Conservation (phyloP, 106 monocot species). For the Cymbidium sinense region DNA sequence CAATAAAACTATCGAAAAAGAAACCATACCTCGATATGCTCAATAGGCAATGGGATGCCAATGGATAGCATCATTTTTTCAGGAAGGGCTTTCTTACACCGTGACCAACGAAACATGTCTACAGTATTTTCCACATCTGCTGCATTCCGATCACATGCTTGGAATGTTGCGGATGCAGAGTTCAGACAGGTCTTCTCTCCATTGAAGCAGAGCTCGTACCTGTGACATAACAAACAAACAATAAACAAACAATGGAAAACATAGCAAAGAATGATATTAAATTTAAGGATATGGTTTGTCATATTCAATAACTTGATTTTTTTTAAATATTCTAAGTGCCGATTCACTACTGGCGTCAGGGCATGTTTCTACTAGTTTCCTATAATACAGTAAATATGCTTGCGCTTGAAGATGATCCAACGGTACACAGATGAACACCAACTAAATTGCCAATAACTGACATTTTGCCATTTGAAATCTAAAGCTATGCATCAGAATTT, state of each 20-base stretch:
- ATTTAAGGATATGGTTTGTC: no score
- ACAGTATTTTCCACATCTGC: slow-evolving; percentile 35
- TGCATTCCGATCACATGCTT: slow-evolving; percentile 28
- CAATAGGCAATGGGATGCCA: slow-evolving; percentile 58
- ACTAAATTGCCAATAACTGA: no score
- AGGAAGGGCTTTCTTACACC: slow-evolving; percentile 68
- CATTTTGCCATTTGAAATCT: no score
- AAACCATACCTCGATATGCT: no score
- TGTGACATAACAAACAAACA: slow-evolving; percentile 10
- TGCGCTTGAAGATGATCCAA: no score
- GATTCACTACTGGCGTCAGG: neutral
- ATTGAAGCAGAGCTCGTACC: slow-evolving; percentile 80
- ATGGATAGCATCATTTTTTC: slow-evolving; percentile 54
- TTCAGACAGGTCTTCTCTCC: slow-evolving; percentile 48
- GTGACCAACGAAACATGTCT: slow-evolving; percentile 82
- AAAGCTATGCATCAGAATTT: no score
- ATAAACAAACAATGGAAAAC: neutral
- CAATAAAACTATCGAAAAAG: no score
- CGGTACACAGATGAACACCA: no score
- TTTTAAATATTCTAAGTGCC: neutral
- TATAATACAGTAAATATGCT: no score
- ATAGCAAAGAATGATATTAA: neutral
- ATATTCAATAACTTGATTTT: no score
- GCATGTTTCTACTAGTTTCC: neutral
- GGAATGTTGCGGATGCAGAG: slow-evolving; percentile 21